Conservation (phyloP, 306 rosid genomes). For the Clitoria ternatea region DNA sequence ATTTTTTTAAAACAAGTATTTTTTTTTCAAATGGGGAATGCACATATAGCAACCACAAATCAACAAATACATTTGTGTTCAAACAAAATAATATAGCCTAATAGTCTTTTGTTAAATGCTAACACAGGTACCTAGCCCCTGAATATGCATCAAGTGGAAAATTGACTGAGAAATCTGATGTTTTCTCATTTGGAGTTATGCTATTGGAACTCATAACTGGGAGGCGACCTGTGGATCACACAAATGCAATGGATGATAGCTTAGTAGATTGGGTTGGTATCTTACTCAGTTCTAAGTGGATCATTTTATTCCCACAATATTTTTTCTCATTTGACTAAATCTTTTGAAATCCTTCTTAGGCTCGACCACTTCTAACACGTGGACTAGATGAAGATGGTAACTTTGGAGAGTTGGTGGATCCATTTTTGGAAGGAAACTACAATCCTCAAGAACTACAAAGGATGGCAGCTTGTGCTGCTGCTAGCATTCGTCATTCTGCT, state of each 20-base stretch:
- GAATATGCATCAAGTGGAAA: constrained; percentile 97
- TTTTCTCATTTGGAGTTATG: constrained; percentile 92
- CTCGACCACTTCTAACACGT: constrained; percentile 60
- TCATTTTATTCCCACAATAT: not conserved
- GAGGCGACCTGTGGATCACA: constrained; percentile 66
- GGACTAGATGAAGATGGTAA: constrained; percentile 63
- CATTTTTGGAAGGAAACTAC: constrained; percentile 52
- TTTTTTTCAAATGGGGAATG: no score
- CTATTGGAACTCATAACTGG: constrained; percentile 80
- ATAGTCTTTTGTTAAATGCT: not conserved
- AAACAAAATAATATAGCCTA: not conserved
- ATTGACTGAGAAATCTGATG: constrained; percentile 83
- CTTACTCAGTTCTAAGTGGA: not conserved
- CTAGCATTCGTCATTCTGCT: constrained; percentile 82
- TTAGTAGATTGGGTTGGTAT: constrained; percentile 92
- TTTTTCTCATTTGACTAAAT: not conserved
- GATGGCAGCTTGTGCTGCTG: constrained; percentile 79
- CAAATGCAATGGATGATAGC: constrained; percentile 62
- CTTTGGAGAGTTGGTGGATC: constrained; percentile 59
- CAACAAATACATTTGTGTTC: not conserved
- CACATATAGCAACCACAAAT: no score
- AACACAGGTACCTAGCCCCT: constrained; percentile 83
- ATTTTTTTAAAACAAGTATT: no score
- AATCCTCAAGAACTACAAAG: constrained; percentile 56
- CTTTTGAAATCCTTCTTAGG: constrained; percentile 42